Evolutionary conservation across 1,284 basidiomycete species (phyloP).

Genomic region (Ustilago curta): DNA sequence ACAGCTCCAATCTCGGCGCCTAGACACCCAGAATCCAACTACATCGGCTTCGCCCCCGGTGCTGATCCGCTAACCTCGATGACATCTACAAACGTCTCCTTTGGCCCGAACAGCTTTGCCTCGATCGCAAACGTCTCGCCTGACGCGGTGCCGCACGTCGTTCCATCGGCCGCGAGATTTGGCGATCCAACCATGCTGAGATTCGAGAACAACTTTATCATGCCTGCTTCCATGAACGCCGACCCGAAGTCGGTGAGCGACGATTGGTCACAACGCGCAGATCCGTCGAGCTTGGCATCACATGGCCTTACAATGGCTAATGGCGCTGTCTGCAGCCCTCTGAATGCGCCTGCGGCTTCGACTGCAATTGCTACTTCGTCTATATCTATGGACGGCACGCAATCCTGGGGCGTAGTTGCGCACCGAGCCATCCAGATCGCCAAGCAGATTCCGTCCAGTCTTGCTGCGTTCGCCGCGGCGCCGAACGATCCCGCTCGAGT

Average conservation of each 20-base stretch:
- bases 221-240: slow-evolving; percentile 13
- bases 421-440: slow-evolving; percentile 23
- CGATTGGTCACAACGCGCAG: slow-evolving; percentile 22
- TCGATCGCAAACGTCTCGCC: slow-evolving; percentile 15
- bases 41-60: neutral
- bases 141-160: neutral
- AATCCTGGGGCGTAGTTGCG: slow-evolving; percentile 24
- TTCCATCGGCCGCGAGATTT: slow-evolving; percentile 2
- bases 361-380: neutral
- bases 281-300: neutral
- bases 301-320: neutral
- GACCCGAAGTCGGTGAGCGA: slow-evolving; percentile 10
- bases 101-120: slow-evolving; percentile 16
- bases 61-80: slow-evolving; percentile 3
- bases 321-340: too few relatives aligned
- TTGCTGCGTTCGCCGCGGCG: slow-evolving; percentile 20
- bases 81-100: neutral
- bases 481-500: slow-evolving; percentile 32
- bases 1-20: slow-evolving; percentile 15
- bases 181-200: slow-evolving; percentile 24
- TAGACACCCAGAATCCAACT: neutral
- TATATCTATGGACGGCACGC: neutral
- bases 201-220: slow-evolving; percentile 20
- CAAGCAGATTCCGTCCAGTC: slow-evolving; percentile 24
- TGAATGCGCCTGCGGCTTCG: too few relatives aligned